These are phyloP conservation scores for Cokeromyces recurvatus DNA, from an alignment of 371 early-diverging fungal genomes.

Conservation along the genomic window DNA sequence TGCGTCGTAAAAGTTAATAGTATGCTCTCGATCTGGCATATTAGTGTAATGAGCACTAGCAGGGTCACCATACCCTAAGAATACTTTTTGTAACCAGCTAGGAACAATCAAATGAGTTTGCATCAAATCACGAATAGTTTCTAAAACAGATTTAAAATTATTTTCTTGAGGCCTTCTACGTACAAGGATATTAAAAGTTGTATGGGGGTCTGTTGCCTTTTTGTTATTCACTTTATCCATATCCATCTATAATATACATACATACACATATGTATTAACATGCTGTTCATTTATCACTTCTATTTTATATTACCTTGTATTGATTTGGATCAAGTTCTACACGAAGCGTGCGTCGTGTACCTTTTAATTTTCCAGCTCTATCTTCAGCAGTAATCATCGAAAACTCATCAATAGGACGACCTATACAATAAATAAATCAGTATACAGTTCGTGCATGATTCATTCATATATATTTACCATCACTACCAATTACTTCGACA, in stretches of 20 bases:
- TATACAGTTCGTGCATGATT: no score
- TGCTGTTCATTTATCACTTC: slow-evolving; percentile 15
- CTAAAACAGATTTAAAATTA: slow-evolving; percentile 88
- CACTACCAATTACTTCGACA: slow-evolving; percentile 66
- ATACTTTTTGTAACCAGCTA: slow-evolving; percentile 83
- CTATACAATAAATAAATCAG: slow-evolving; percentile 2
- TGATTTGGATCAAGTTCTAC: slow-evolving; percentile 86
- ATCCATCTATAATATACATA: slow-evolving; percentile 40
- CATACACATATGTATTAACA: slow-evolving; percentile 7
- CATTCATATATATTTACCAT: slow-evolving; percentile 63
- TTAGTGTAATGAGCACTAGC: slow-evolving; percentile 64
- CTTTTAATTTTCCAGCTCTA: slow-evolving; percentile 39
- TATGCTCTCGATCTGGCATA: slow-evolving; percentile 44
- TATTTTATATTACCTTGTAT: slow-evolving; percentile 61
- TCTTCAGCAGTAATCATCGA: slow-evolving; percentile 38
- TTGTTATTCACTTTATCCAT: slow-evolving; percentile 21
- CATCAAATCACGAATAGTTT: slow-evolving; percentile 85
- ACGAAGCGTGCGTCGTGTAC: slow-evolving; percentile 62
- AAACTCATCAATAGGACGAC: slow-evolving; percentile 56
- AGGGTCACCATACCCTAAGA: slow-evolving; percentile 94
- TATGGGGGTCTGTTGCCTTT: slow-evolving; percentile 60
- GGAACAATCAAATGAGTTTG: slow-evolving; percentile 77
- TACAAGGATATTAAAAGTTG: slow-evolving; percentile 82
- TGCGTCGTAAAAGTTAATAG: slow-evolving; percentile 81
- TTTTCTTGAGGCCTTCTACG: slow-evolving; percentile 86